phyloP scores from a whole-genome alignment of 225 moss, liverwort and hornwort genomes.

The Marchantia paleacea region DNA sequence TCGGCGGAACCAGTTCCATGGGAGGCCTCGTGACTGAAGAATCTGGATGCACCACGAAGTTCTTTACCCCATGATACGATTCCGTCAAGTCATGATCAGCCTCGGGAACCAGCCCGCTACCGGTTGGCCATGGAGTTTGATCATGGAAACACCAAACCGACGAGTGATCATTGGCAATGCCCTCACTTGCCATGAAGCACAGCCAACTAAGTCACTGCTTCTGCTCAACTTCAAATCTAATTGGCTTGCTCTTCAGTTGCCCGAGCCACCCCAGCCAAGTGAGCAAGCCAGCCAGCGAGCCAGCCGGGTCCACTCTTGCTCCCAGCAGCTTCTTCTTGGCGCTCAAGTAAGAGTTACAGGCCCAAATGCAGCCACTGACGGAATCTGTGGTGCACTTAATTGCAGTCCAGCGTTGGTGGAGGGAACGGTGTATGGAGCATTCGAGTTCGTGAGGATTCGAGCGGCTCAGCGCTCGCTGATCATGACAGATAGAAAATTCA shows the following conservation, averaged over 20 bases:
- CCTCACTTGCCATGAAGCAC: conserved; percentile 20
- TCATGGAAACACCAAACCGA: conserved; percentile 15
- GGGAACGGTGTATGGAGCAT: not conserved
- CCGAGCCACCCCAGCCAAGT: no score
- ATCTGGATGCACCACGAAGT: conserved; percentile 25
- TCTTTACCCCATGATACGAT: conserved; percentile 20
- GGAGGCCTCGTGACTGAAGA: conserved; percentile 15
- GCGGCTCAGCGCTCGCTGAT: not conserved
- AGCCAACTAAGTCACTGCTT: not conserved
- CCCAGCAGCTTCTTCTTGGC: not conserved
- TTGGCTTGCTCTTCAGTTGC: not conserved
- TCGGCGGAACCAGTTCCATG: conserved; percentile 18
- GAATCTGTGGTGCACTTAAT: not conserved
- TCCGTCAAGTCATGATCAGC: conserved; percentile 17
- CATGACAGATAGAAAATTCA: not conserved
- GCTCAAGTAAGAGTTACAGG: not conserved
- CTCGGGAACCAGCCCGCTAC: not conserved
- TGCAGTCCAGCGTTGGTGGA: not conserved
- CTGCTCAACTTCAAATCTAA: not conserved
- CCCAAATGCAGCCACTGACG: not conserved
- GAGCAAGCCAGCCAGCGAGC: no score
- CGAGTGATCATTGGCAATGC: conserved; percentile 18
- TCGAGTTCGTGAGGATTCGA: not conserved
- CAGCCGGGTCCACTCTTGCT: not conserved
- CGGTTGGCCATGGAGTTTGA: conserved; percentile 1